Evolutionary conservation across 1,284 basidiomycete species (phyloP).

Genomic region (Fomitopsis pinicola): DNA sequence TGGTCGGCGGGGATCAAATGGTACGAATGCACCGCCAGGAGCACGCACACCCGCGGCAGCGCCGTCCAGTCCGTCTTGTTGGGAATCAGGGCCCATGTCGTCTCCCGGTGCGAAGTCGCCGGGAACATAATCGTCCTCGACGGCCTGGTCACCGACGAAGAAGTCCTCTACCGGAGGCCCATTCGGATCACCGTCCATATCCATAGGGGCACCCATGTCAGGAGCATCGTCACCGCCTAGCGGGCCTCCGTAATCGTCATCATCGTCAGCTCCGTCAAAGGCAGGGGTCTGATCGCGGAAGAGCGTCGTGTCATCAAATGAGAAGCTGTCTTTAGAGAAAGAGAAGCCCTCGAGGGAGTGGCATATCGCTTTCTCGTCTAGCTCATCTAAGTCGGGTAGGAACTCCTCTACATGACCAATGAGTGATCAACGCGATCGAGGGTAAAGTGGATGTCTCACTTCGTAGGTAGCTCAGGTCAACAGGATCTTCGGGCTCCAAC

Average conservation of each 20-base stretch:
- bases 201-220: conserved; percentile 33
- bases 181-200: conserved; percentile 41
- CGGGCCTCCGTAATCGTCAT: conserved; percentile 37
- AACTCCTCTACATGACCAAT: conserved; percentile 46
- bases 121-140: conserved; percentile 41
- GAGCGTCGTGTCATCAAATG: conserved; percentile 59
- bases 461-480: conserved; percentile 68
- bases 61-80: conserved; percentile 36
- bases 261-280: conserved; percentile 41
- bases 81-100: conserved; percentile 41
- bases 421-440: conserved; percentile 10
- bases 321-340: conserved; percentile 61
- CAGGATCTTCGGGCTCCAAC: conserved; percentile 58
- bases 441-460: conserved; percentile 40
- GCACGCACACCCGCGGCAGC: conserved; percentile 28
- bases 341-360: conserved; percentile 79
- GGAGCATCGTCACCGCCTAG: conserved; percentile 28
- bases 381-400: conserved; percentile 58
- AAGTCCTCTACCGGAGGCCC: conserved; percentile 65
- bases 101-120: conserved; percentile 37
- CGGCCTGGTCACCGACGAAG: conserved; percentile 70
- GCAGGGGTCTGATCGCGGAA: conserved; percentile 45
- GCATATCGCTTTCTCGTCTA: conserved; percentile 73
- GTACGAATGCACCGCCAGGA: conserved; percentile 49
- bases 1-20: conserved; percentile 75